These are phyloP conservation scores for Candida jianshihensis DNA, from an alignment of 805 yeast species.

Conservation along the genomic window DNA sequence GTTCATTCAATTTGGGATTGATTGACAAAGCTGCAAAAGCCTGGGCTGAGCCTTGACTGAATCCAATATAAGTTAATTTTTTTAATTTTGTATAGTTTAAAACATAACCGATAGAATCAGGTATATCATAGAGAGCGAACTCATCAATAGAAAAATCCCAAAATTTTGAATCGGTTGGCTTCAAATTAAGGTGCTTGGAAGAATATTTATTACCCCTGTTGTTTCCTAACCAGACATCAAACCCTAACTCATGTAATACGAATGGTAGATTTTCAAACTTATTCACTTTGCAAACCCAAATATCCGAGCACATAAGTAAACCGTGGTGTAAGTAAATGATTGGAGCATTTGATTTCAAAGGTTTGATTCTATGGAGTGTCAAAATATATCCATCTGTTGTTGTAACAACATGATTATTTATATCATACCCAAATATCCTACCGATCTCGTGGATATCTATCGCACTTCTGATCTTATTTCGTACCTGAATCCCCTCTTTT, in stretches of 20 bases:
- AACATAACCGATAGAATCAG: conserved; percentile 72
- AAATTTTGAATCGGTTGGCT: conserved; percentile 40
- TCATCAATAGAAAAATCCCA: conserved; percentile 94
- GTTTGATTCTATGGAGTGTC: conserved; percentile 65
- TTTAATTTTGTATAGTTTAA: conserved; percentile 47
- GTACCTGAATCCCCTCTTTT: no score
- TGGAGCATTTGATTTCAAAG: conserved; percentile 26
- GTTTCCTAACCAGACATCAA: conserved; percentile 93
- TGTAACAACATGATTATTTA: conserved; percentile 70
- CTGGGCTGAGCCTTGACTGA: conserved; percentile 93
- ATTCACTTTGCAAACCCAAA: conserved; percentile 54
- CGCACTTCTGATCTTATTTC: conserved; percentile 38
- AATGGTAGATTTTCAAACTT: conserved; percentile 61
- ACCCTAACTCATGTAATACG: conserved; percentile 70
- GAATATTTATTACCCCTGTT: conserved; percentile 92
- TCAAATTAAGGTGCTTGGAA: conserved; percentile 55
- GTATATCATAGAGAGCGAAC: conserved; percentile 87
- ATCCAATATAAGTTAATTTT: conserved; percentile 72
- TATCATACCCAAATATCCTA: conserved; percentile 54
- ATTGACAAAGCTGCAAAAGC: conserved; percentile 80
- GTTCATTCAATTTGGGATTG: conserved; percentile 53
- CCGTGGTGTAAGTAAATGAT: conserved; percentile 90
- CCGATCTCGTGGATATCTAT: conserved; percentile 60
- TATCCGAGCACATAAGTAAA: conserved; percentile 78
- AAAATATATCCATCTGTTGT: conserved; percentile 75